A percentile compares a stretch with the other conserved stretches of the same genome.
phyloP scores from a whole-genome alignment of 2,329 filamentous ascomycete genomes.

The Samsoniella hepiali region DNA sequence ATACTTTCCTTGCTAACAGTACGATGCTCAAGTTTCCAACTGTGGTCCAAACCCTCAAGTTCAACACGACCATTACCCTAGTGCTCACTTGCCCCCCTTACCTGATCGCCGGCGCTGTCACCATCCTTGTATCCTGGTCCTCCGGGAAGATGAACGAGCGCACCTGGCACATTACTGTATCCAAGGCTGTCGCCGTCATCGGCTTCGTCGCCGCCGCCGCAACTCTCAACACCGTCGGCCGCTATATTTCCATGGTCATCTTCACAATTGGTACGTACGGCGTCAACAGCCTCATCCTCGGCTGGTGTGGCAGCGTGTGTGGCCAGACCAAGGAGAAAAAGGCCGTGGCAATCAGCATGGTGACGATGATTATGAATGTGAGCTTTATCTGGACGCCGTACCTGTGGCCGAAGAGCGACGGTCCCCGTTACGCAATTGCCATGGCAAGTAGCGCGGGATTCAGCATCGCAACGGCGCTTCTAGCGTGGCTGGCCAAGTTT shows the following conservation, averaged over 20 bases:
- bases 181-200: constrained; percentile 37
- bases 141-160: constrained; percentile 43
- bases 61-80: constrained; percentile 45
- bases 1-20: background rate
- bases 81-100: constrained; percentile 42
- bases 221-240: constrained; percentile 26
- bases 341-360: constrained; percentile 37
- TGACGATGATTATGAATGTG: constrained; percentile 26
- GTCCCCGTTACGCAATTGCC: constrained; percentile 39
- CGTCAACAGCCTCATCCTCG: constrained; percentile 38
- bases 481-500: constrained; percentile 37
- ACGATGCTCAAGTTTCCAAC: constrained; percentile 31
- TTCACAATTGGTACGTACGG: constrained; percentile 31
- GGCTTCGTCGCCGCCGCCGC: constrained; percentile 34
- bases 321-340: constrained; percentile 44
- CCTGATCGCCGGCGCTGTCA: constrained; percentile 29
- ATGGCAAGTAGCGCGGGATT: constrained; percentile 26
- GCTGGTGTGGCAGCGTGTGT: constrained; percentile 37
- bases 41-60: constrained; percentile 46
- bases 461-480: constrained; percentile 29
- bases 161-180: constrained; percentile 42
- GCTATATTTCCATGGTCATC: constrained; percentile 32
- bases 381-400: constrained; percentile 42
- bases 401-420: constrained; percentile 38
- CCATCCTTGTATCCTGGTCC: constrained; percentile 25